Evolutionary conservation across 2,329 filamentous ascomycete species (phyloP).

Genomic region (Claviceps spartinae): DNA sequence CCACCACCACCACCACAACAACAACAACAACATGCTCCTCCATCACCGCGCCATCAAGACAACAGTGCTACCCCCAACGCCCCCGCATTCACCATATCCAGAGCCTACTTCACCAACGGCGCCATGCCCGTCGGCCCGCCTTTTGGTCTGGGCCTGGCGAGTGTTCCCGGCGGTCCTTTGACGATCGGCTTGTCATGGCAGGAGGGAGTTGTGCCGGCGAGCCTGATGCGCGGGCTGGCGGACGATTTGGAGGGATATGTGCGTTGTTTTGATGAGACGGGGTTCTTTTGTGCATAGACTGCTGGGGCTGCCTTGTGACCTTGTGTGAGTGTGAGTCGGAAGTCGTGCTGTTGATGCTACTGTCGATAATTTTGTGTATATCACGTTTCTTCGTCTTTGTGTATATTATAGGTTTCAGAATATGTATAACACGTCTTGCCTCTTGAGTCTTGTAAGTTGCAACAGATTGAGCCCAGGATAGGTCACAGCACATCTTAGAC

Average conservation of each 20-base stretch:
- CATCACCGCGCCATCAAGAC: background rate
- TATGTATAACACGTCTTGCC: too few species aligned
- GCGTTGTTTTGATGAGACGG: constrained; percentile 12
- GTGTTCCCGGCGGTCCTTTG: constrained; percentile 27
- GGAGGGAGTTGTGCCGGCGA: constrained; percentile 26
- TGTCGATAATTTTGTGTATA: too few species aligned
- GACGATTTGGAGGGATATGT: constrained; percentile 20
- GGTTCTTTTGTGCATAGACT: constrained; percentile 1
- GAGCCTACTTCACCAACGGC: constrained; percentile 37
- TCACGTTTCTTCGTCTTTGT: too few species aligned
- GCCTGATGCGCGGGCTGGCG: constrained; percentile 23
- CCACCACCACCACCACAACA: too few species aligned
- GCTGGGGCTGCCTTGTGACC: too few species aligned
- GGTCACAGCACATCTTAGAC: too few species aligned
- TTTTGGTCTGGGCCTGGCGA: constrained; percentile 32
- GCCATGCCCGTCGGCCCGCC: constrained; percentile 29
- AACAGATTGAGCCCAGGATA: too few species aligned
- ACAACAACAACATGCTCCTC: background rate
- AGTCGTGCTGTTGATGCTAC: too few species aligned
- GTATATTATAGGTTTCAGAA: too few species aligned
- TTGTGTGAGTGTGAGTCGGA: too few species aligned
- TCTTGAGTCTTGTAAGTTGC: too few species aligned
- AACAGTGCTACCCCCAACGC: background rate
- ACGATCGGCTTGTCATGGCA: constrained; percentile 35
- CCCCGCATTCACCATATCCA: constrained; percentile 23